Base-by-base conservation (phyloP, 2,329 filamentous ascomycete genomes). In the Myriosclerotinia duriaeana region DNA sequence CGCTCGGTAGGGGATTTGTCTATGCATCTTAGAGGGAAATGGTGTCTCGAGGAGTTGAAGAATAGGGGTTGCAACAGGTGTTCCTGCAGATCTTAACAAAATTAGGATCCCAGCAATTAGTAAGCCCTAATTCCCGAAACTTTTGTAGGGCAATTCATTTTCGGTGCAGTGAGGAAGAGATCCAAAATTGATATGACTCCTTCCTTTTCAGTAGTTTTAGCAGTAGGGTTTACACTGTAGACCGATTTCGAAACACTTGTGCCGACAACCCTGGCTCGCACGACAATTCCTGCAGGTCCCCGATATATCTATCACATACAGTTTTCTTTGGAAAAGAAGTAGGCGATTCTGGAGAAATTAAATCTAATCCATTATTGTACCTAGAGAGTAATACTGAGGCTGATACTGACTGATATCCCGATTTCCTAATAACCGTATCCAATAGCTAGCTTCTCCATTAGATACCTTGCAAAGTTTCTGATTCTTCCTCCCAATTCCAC, bases 301-400 rank as follows among this genome's bases (percentile, higher is more conserved):
- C 17, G 3, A 1, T 22, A n/a, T 3, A 42, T 42, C 22, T 34
- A 5, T 48, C 2, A 50, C 4, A 48, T 60, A 6, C 3, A 4
- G 3, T 48, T 0, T n/a, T 2, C 30, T 9, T 7, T 38, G 8
- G 2, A 3, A 0, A 14, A 4, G 12, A 22, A 40, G 5, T 6
- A 8, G 20, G 14, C 38, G 2, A 9, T 22, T 11, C 50, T 2
- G 5, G 50, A 26, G 15, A 60, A n/a, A 26, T n/a, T 22, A 5
- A 17, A 38, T 38, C 1, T 60, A 0, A 26, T 9, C 22, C 5
- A 22, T 7, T n/a, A 20, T 38, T 50, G n/a, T 12, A 22, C 12
- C 17, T 1, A 48, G 7, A 30, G 22, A 44, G 22, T 17, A 8
- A 15, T 17, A n/a, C n/a, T 38, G 9, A 34, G 1, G 17, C 30